These are phyloP conservation scores for Tricholoma sp. DNA, from an alignment of 768 basidiomycete genomes.

Conservation along the genomic window DNA sequence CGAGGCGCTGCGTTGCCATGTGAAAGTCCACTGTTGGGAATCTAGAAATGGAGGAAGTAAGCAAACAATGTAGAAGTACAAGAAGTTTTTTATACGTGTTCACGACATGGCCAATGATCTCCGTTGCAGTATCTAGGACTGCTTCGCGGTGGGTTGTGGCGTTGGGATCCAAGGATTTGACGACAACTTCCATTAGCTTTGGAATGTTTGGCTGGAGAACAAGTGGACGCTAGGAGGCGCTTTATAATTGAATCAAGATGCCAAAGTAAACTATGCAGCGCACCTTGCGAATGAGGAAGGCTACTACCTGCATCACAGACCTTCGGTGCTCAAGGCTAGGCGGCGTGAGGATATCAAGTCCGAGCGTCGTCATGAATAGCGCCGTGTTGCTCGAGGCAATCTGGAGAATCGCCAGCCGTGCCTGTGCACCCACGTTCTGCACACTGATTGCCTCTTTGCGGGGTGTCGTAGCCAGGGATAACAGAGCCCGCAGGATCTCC, in stretches of 20 bases:
- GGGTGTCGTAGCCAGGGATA: constrained; percentile 68
- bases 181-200: constrained; percentile 87
- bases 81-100: constrained; percentile 57
- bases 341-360: constrained; percentile 82
- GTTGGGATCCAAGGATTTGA: constrained; percentile 94
- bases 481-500: constrained; percentile 80
- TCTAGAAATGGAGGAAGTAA: constrained; percentile 29
- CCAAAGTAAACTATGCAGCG: constrained; percentile 3
- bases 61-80: background rate
- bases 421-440: constrained; percentile 71
- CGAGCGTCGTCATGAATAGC: constrained; percentile 91
- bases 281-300: constrained; percentile 90
- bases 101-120: constrained; percentile 93
- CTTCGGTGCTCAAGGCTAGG: constrained; percentile 72
- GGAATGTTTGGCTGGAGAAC: constrained; percentile 83
- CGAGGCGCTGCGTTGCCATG: constrained; percentile 77
- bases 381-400: constrained; percentile 81
- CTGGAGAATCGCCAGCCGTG: constrained; percentile 77
- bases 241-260: background rate
- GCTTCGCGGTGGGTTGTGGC: constrained; percentile 72
- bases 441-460: constrained; percentile 65
- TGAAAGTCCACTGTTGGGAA: constrained; percentile 96
- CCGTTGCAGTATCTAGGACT: constrained; percentile 86
- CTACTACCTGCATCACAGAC: constrained; percentile 88
- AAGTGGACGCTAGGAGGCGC: constrained; percentile 59